Evolutionary conservation across 768 basidiomycete genomes (phyloP).

Genomic region (Russula brevipes): DNA sequence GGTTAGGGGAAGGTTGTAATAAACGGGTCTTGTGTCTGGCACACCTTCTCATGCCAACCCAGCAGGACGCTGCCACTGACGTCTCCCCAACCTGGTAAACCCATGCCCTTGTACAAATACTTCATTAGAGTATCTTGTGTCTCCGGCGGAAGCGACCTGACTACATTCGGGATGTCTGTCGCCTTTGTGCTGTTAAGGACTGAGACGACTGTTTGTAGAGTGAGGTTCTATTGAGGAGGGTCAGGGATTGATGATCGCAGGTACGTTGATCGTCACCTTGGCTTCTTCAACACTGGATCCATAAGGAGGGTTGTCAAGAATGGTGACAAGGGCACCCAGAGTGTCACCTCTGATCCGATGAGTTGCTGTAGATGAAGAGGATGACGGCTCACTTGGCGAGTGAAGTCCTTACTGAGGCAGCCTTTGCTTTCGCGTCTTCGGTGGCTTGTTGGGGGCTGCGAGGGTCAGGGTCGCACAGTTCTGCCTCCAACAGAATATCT

Average conservation of each 20-base stretch:
- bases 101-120: conserved; percentile 98
- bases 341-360: conserved; percentile 60
- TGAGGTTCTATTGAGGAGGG: conserved; percentile 57
- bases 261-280: conserved; percentile 51
- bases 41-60: conserved; percentile 96
- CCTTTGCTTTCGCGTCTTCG: conserved; percentile 71
- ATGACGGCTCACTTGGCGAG: conserved; percentile 60
- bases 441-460: conserved; percentile 69
- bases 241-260: neutral
- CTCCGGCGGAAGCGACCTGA: conserved; percentile 68
- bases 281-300: conserved; percentile 85
- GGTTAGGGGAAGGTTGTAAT: neutral
- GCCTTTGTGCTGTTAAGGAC: conserved; percentile 94
- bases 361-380: neutral
- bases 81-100: conserved; percentile 52
- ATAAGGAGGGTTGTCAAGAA: conserved; percentile 81
- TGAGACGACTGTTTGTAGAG: conserved; percentile 73
- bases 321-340: conserved; percentile 59
- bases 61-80: conserved; percentile 63
- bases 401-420: conserved; percentile 61
- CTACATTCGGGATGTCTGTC: conserved; percentile 71
- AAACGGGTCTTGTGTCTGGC: conserved; percentile 25
- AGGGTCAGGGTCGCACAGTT: conserved; percentile 84
- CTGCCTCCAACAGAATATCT: conserved; percentile 76
- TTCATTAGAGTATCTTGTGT: conserved; percentile 93